Base-by-base conservation (phyloP, 2,329 filamentous ascomycete genomes). In the Thelonectria olida region DNA sequence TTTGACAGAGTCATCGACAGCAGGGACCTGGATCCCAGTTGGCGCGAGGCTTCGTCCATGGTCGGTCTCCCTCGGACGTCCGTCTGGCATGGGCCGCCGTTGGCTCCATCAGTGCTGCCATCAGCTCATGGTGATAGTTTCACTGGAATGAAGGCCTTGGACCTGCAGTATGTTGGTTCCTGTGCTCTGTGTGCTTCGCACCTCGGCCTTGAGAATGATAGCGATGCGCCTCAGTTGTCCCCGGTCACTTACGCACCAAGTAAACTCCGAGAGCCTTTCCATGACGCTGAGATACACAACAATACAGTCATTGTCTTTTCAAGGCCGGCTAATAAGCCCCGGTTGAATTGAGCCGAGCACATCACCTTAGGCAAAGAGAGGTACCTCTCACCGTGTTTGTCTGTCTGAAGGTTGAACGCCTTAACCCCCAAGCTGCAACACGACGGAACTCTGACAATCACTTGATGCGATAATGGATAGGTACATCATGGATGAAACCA, bases 41-140 rank as follows among this genome's bases (percentile, higher is more conserved):
- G 28, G 13, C 31, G 3, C 15, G 31, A 34, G 28, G 28, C 7
- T 31, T 27, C 25, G 17, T 38, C 38, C 19, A 17, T 8, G 20
- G 17, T 55, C 39, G 20, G 47, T 39, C 19, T 31, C 36, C 23
- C 23, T 52, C 39, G 54, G 48, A 58, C 39, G 4, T 49, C 56
- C 56, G 49, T 57, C 45, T 50, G 36, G 44, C 45, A 28, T 19
- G 34, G 15, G 27, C 38, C 17, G 22, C 19, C 28, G 28, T 17
- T 31, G 10, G 10, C 19, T 34, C 34, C 20, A 36, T 31, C 13
- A 9, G 9, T 36, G 17, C 5, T 39, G 15, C 36, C 15, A 41
- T 10, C n/a, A 25, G 13, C 36, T 17, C 36, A 20, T 17, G 12
- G 7, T 10, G 12, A 39, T 39, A 19, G 6, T 39, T 17, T 39